Percentiles rank a stretch among this genome's conserved stretches.
Evolutionary conservation across 257 asterid species (phyloP).

Genomic region (Ilex asprella): DNA sequence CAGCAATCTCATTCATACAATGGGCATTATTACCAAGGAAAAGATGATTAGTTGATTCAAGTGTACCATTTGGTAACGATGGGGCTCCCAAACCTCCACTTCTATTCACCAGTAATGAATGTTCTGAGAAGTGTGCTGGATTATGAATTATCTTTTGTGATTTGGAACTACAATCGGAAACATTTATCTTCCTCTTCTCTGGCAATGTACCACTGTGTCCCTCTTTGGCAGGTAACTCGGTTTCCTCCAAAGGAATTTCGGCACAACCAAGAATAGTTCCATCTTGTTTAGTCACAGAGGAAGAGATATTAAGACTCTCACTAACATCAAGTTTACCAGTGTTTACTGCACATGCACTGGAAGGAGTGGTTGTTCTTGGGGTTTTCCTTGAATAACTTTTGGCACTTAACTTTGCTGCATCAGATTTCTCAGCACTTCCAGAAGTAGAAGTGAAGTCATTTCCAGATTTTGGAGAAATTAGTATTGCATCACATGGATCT

Average conservation of each 20-base stretch:
- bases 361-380: constrained; percentile 26
- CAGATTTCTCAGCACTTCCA: constrained; percentile 31
- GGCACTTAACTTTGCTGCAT: constrained; percentile 24
- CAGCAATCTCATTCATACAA: constrained; percentile 20
- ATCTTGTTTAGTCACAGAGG: constrained; percentile 20
- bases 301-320: constrained; percentile 27
- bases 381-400: constrained; percentile 25
- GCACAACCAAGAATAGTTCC: constrained; percentile 16
- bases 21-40: constrained; percentile 18
- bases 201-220: constrained; percentile 23
- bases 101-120: constrained; percentile 13
- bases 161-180: constrained; percentile 29
- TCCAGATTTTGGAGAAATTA: constrained; percentile 20
- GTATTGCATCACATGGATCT: constrained; percentile 10
- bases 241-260: constrained; percentile 24
- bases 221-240: constrained; percentile 23
- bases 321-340: constrained; percentile 14
- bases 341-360: constrained; percentile 17
- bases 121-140: constrained; percentile 20
- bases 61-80: constrained; percentile 21
- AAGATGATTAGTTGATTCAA: constrained; percentile 10
- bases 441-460: constrained; percentile 30
- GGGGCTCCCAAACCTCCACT: constrained; percentile 24
- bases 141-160: constrained; percentile 23
- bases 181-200: constrained; percentile 34